These are phyloP conservation scores for Niveomyces coronatus DNA, from an alignment of 2,329 filamentous ascomycete species.

Conservation along the genomic window DNA sequence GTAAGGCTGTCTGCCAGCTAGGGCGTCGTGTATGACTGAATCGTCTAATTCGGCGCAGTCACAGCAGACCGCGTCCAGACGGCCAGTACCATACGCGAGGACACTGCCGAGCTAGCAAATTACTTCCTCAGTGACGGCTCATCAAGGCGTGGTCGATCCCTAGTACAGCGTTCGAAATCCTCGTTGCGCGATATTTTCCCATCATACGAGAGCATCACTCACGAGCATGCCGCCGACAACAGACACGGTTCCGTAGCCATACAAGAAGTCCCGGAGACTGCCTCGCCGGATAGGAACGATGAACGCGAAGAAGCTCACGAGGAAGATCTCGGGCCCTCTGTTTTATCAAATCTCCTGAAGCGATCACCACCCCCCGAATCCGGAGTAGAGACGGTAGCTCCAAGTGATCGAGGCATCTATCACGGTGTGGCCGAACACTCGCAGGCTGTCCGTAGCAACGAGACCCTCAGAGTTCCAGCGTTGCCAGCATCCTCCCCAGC, in stretches of 20 bases:
- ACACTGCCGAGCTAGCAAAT: slow-evolving; percentile 77
- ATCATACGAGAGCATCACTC: slow-evolving; percentile 15
- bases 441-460: neutral
- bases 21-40: neutral
- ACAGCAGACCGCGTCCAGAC: slow-evolving; percentile 61
- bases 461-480: slow-evolving; percentile 2
- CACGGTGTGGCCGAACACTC: neutral
- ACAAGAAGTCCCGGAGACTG: slow-evolving; percentile 49
- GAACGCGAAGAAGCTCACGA: slow-evolving; percentile 11
- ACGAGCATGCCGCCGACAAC: slow-evolving; percentile 15
- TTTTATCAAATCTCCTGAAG: slow-evolving; percentile 40
- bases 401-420: neutral
- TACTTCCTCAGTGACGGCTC: slow-evolving; percentile 63
- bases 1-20: no score
- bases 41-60: slow-evolving; percentile 22
- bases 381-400: slow-evolving; percentile 9
- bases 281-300: slow-evolving; percentile 30
- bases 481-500: neutral
- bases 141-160: slow-evolving; percentile 31
- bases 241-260: slow-evolving; percentile 39
- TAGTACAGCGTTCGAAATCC: slow-evolving; percentile 29
- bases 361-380: slow-evolving; percentile 31
- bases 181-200: slow-evolving; percentile 20
- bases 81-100: slow-evolving; percentile 70
- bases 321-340: slow-evolving; percentile 25